These are phyloP conservation scores for Clonostachys byssicola DNA, from an alignment of 2,329 filamentous ascomycete species.

Conservation along the genomic window DNA sequence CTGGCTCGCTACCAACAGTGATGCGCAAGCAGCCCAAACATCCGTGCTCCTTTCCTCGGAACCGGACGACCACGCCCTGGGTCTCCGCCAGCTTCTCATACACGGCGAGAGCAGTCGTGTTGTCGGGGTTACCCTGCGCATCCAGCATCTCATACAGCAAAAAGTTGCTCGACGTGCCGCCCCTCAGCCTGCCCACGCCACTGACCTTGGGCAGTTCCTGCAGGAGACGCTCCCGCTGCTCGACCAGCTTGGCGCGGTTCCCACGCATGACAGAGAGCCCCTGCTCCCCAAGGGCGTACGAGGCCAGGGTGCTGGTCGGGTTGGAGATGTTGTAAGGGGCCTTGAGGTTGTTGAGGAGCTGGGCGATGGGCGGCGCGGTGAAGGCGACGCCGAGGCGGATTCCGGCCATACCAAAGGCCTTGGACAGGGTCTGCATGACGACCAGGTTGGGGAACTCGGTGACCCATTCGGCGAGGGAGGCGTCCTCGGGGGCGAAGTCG, in stretches of 20 bases:
- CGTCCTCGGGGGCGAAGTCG: conserved; percentile 76
- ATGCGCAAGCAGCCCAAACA: conserved; percentile 87
- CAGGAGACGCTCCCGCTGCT: conserved; percentile 74
- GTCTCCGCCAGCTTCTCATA: conserved; percentile 84
- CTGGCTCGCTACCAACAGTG: conserved; percentile 84
- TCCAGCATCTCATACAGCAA: conserved; percentile 85
- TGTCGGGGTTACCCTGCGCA: conserved; percentile 68
- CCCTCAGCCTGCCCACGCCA: conserved; percentile 77
- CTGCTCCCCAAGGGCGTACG: conserved; percentile 60
- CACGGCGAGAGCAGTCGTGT: conserved; percentile 69
- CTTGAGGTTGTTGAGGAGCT: conserved; percentile 85
- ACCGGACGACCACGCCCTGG: conserved; percentile 87
- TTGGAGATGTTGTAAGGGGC: conserved; percentile 94
- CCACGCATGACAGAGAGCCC: conserved; percentile 70
- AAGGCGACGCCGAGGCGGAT: conserved; percentile 89
- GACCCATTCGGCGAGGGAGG: conserved; percentile 88
- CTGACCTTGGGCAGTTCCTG: conserved; percentile 67
- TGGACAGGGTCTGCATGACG: conserved; percentile 97
- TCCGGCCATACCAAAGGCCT: conserved; percentile 92
- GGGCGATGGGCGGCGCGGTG: conserved; percentile 67
- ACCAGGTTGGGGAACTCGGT: conserved; percentile 91
- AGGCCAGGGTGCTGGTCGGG: conserved; percentile 78
- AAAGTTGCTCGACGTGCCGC: conserved; percentile 83
- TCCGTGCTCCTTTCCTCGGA: conserved; percentile 87
- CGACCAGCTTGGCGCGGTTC: conserved; percentile 66